A percentile compares a stretch with the other conserved stretches of the same genome.
Conservation (phyloP, 73 alveolate species). For the Halteria grandinella region DNA sequence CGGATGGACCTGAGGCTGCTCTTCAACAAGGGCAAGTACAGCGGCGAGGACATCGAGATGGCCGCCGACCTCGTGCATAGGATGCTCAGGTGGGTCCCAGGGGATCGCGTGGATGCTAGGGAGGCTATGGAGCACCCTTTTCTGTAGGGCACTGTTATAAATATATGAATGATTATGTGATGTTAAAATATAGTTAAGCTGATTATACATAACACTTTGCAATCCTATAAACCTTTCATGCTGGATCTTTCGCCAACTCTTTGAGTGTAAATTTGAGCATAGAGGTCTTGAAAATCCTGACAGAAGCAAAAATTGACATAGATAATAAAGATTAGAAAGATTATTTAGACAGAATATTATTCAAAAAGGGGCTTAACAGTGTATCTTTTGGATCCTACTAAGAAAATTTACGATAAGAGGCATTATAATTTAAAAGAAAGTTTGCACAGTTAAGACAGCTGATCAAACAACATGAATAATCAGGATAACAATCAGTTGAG, state of each 20-base stretch:
- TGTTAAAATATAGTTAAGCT: background rate
- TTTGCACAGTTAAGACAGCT: too few relatives aligned
- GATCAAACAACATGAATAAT: too few relatives aligned
- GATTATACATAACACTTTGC: too few relatives aligned
- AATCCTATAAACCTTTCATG: too few relatives aligned
- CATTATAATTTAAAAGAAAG: too few relatives aligned
- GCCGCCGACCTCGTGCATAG: conserved; percentile 35
- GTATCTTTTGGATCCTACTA: too few relatives aligned
- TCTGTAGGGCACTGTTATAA: background rate
- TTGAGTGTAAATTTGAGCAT: background rate
- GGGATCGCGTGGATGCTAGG: conserved; percentile 19
- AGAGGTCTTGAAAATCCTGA: background rate
- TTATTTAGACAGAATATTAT: too few relatives aligned
- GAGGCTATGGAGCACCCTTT: conserved; percentile 56
- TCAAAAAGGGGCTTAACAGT: too few relatives aligned
- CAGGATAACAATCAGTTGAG: too few relatives aligned
- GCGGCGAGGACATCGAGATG: conserved; percentile 31
- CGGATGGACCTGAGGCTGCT: conserved; percentile 5
- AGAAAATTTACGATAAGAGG: too few relatives aligned
- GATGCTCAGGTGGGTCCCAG: conserved; percentile 48
- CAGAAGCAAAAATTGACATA: background rate
- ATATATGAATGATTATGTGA: background rate
- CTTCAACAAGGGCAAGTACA: conserved; percentile 17
- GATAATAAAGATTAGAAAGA: too few relatives aligned
- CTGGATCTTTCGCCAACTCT: background rate